Evolutionary conservation across 2,329 filamentous ascomycete genomes (phyloP).

Genomic region (Pseudogymnoascus sp.): DNA sequence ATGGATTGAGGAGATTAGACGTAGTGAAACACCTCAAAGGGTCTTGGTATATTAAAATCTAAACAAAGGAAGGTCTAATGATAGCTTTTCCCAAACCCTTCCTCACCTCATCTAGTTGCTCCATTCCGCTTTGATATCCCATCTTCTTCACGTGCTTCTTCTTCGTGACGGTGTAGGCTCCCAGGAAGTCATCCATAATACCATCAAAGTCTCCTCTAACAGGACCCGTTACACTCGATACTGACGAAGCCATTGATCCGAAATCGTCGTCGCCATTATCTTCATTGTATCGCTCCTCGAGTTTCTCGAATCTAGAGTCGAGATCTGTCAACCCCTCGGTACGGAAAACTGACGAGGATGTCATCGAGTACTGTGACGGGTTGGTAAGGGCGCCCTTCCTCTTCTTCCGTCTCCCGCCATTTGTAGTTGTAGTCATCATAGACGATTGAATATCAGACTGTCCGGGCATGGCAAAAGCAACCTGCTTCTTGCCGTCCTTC

Average conservation of each 20-base stretch:
- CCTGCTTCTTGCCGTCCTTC: constrained; percentile 56
- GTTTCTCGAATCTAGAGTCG: constrained; percentile 83
- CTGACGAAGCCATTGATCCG: constrained; percentile 54
- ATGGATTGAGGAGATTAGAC: neutral
- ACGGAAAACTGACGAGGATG: constrained; percentile 73
- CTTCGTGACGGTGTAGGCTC: constrained; percentile 59
- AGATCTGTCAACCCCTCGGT: constrained; percentile 80
- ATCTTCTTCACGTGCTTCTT: constrained; percentile 73
- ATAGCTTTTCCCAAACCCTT: constrained; percentile 69
- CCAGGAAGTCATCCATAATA: constrained; percentile 90
- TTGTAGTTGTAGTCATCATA: constrained; percentile 65
- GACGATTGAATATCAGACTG: constrained; percentile 61
- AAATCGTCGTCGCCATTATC: constrained; percentile 54
- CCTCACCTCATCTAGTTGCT: constrained; percentile 85
- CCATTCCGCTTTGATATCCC: constrained; percentile 69
- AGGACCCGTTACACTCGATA: constrained; percentile 59
- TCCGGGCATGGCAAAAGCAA: constrained; percentile 34
- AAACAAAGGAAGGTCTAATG: constrained; percentile 32
- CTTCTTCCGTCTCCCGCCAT: constrained; percentile 81
- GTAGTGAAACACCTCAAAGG: neutral
- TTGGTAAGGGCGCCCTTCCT: constrained; percentile 88
- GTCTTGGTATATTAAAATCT: constrained; percentile 6
- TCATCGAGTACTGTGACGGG: constrained; percentile 84
- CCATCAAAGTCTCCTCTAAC: constrained; percentile 72
- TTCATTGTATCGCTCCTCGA: constrained; percentile 72